These are phyloP conservation scores for Mollisiaceae sp. DNA, from an alignment of 2,329 filamentous ascomycete species.

Conservation along the genomic window DNA sequence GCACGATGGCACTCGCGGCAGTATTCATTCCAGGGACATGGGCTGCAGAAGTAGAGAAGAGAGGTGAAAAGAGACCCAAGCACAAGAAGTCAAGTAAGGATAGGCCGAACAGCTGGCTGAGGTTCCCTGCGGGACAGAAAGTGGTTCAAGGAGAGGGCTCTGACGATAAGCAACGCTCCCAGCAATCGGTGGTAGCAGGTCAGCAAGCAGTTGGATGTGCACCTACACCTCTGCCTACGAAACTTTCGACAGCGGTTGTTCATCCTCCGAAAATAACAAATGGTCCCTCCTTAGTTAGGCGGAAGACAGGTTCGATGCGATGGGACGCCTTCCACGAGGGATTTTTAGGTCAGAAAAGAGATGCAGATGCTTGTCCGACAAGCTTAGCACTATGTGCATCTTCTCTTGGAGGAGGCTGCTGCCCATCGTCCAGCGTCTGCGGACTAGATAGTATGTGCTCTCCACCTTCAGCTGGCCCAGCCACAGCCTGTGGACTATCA, in stretches of 20 bases:
- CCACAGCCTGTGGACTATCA: slow-evolving; percentile 34
- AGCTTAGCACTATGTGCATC: slow-evolving; percentile 38
- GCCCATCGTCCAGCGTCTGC: slow-evolving; percentile 54
- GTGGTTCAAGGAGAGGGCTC: slow-evolving; percentile 4
- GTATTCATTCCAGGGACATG: slow-evolving; percentile 21
- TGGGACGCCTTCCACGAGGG: slow-evolving; percentile 40
- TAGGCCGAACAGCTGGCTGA: not conserved
- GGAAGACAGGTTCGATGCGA: slow-evolving; percentile 37
- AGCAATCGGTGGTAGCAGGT: not conserved
- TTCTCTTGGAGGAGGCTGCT: slow-evolving; percentile 40
- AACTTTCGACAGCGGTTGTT: slow-evolving; percentile 22
- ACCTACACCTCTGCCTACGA: slow-evolving; percentile 7
- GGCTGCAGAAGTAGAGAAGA: slow-evolving; percentile 13
- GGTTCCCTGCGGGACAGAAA: not conserved
- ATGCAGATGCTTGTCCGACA: slow-evolving; percentile 34
- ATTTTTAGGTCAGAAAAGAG: slow-evolving; percentile 39
- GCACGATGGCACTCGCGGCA: slow-evolving; percentile 22
- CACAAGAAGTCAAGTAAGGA: not conserved
- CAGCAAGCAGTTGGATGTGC: not conserved
- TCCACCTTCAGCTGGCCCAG: slow-evolving; percentile 30
- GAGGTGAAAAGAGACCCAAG: slow-evolving; percentile 7
- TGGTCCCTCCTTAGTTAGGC: slow-evolving; percentile 28
- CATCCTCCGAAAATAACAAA: slow-evolving; percentile 35
- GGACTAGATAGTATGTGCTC: slow-evolving; percentile 51
- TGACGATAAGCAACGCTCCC: slow-evolving; percentile 5